phyloP scores from a whole-genome alignment of 2,329 filamentous ascomycete genomes.

The Sclerotinia glacialis region DNA sequence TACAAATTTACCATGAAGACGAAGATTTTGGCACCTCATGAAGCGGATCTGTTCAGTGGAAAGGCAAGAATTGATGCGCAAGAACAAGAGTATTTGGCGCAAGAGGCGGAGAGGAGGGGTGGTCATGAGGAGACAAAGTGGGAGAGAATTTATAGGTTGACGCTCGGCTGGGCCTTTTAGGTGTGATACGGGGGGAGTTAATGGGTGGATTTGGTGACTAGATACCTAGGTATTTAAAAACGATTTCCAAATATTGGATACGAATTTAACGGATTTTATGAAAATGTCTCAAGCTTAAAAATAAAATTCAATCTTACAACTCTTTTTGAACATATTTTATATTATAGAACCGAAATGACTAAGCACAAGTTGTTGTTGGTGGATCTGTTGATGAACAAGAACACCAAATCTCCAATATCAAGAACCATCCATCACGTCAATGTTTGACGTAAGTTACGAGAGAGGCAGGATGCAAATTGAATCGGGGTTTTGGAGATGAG shows the following conservation, averaged over 20 bases:
- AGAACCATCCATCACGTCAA: no score
- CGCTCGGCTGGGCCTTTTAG: conserved; percentile 24
- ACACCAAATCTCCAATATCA: no score
- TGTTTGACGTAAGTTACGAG: no score
- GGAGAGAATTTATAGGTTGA: conserved; percentile 25
- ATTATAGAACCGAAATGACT: no score
- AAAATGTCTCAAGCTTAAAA: no score
- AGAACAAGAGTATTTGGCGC: conserved; percentile 45
- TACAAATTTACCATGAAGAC: conserved; percentile 49
- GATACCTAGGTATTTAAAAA: background rate
- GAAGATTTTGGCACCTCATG: conserved; percentile 46
- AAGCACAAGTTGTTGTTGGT: no score
- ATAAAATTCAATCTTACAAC: no score
- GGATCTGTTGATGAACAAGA: no score
- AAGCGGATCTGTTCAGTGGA: conserved; percentile 56
- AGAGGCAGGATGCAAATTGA: no score
- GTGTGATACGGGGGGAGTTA: background rate
- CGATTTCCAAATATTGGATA: background rate
- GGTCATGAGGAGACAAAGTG: conserved; percentile 23
- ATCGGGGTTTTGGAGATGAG: no score
- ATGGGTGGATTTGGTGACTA: background rate
- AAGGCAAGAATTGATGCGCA: conserved; percentile 60
- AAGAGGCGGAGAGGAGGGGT: conserved; percentile 26
- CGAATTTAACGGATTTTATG: background rate
- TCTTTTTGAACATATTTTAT: no score